A percentile compares a stretch with the other conserved stretches of the same genome.
Conservation (phyloP, 2,329 filamentous ascomycete genomes). For the Clonostachys byssicola region DNA sequence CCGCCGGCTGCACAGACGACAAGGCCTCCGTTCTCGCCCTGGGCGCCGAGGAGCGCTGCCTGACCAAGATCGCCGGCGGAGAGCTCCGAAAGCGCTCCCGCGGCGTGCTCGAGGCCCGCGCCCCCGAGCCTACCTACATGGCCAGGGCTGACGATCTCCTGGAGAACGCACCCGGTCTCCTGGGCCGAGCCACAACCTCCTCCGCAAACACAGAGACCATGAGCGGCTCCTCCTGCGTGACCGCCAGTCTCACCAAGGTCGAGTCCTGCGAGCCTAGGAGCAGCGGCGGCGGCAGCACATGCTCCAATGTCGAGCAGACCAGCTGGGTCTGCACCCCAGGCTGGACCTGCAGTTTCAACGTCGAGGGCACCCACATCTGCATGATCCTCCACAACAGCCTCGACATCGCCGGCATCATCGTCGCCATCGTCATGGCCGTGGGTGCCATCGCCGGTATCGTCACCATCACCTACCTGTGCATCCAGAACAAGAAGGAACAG, state of each 20-base stretch:
- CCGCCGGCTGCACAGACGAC: conserved; percentile 24
- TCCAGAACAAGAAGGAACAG: conserved; percentile 40
- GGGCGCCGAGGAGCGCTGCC: conserved; percentile 22
- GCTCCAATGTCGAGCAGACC: conserved; percentile 26
- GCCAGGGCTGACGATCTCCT: conserved; percentile 5
- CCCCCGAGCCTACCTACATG: conserved; percentile 8
- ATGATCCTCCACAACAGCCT: conserved; percentile 32
- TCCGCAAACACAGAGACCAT: conserved; percentile 11
- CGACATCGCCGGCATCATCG: conserved; percentile 38
- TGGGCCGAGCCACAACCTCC: not conserved
- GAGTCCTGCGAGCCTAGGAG: conserved; percentile 2
- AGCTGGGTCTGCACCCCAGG: conserved; percentile 34
- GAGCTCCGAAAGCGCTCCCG: conserved; percentile 5
- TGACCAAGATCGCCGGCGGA: conserved; percentile 12
- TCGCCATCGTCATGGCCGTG: conserved; percentile 41
- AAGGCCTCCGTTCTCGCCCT: conserved; percentile 21
- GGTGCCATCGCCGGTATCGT: conserved; percentile 28
- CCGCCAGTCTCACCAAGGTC: conserved; percentile 27
- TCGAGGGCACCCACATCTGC: conserved; percentile 27
- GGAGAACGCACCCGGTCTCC: conserved; percentile 1
- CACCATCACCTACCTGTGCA: conserved; percentile 45
- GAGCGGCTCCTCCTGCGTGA: conserved; percentile 15
- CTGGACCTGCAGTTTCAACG: conserved; percentile 43
- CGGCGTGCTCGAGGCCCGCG: not conserved
- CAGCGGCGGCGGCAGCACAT: conserved; percentile 21